These are phyloP conservation scores for Cinnamomum micranthum DNA, from an alignment of 164 flowering plant genomes.

Conservation along the genomic window DNA sequence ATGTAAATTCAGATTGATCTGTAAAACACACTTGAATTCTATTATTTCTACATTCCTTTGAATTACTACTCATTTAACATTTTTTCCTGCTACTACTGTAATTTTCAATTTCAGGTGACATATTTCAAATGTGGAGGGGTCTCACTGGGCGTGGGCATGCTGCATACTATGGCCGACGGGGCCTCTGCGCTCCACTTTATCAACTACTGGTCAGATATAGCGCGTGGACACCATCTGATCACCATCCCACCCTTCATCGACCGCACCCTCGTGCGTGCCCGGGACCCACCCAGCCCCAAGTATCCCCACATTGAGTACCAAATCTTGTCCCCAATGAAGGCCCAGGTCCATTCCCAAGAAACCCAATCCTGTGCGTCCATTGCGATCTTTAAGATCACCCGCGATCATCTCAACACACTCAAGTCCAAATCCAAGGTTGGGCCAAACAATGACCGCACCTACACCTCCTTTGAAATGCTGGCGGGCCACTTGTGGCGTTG, in stretches of 20 bases:
- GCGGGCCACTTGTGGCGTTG: slow-evolving; percentile 39
- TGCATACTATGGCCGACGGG: slow-evolving; percentile 67
- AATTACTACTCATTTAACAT: background rate
- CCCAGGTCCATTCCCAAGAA: slow-evolving; percentile 11
- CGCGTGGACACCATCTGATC: slow-evolving; percentile 50
- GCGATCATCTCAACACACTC: slow-evolving; percentile 39
- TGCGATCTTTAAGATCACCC: slow-evolving; percentile 37
- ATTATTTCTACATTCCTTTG: background rate
- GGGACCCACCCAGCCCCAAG: slow-evolving; percentile 49
- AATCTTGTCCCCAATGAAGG: slow-evolving; percentile 38
- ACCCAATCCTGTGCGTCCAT: slow-evolving; percentile 16
- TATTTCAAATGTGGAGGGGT: slow-evolving; percentile 26
- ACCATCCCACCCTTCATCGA: slow-evolving; percentile 53
- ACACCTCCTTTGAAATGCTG: slow-evolving; percentile 23
- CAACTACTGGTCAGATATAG: slow-evolving; percentile 64
- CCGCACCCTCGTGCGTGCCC: slow-evolving; percentile 48
- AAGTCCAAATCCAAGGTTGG: slow-evolving; percentile 40
- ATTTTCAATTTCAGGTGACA: slow-evolving; percentile 35
- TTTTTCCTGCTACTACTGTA: background rate
- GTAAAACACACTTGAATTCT: no score
- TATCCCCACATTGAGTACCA: slow-evolving; percentile 66
- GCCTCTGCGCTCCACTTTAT: slow-evolving; percentile 53
- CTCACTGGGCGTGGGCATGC: slow-evolving; percentile 48
- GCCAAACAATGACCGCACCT: slow-evolving; percentile 22
- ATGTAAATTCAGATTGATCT: background rate